Evolutionary conservation across 768 basidiomycete species (phyloP), one percentile per base, ranked within the genome.

Genomic region (Phylloporus rhodoxanthus): DNA sequence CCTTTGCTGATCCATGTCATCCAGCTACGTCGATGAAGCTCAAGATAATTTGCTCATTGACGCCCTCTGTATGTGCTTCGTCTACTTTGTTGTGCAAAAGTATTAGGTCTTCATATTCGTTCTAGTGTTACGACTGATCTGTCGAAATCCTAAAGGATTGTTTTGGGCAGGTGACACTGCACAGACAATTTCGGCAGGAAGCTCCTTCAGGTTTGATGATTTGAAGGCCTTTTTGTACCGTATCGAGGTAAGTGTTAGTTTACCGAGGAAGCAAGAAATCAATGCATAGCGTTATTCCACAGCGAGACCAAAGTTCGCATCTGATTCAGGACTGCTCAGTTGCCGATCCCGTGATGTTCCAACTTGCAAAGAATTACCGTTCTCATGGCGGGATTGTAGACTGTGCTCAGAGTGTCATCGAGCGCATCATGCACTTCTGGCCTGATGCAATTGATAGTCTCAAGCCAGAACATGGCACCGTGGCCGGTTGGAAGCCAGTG

Each of bases 121-220:
- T 26, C 21, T 48, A 87, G 86, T 88, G 4, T 63, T 88, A 34
- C 69, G 84, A 26, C 69, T 70, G 0, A 59, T 88, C n/a, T 87
- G 83, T 52, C 64, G 64, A 10, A 87, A 87, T 57, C 74, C 78
- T 0, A 69, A 84, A 44, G 85, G 86, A 0, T 64, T 87, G 17
- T 84, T 88, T 53, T 87, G 84, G 83, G 86, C 85, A 2, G 87
- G 87, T 0, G 87, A 89, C 58, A 87, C 87, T 0, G 85, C 87
- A 0, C 87, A 89, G 54, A 84, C 86, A 0, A 88, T 89, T 33
- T 80, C 84, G 0, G 75, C 78, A 1, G 87, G 86, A 2, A 85
- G 82, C 53, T 75, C 83, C 0, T 89, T 89, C 56, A 69, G 80
- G 9, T 89, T 89, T 59, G 70, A 83, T 47, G 84, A 87, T 38